Evolutionary conservation across 2,329 filamentous ascomycete species (phyloP).

Genomic region (Bipolaris zeicola): DNA sequence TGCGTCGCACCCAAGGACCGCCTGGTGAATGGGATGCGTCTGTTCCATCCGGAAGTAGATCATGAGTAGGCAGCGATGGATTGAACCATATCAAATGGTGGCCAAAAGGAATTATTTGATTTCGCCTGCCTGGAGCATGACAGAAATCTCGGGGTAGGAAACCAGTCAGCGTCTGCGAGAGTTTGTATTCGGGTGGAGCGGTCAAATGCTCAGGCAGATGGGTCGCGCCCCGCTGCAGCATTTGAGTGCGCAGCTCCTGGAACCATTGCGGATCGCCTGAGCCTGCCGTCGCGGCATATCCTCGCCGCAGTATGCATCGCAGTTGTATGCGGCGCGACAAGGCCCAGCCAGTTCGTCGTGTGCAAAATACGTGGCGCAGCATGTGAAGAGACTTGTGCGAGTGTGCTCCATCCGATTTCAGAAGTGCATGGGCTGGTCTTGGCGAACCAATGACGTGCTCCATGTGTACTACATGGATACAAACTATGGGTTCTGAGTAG

Average conservation of each 20-base stretch:
- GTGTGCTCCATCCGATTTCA: not conserved
- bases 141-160: slow-evolving; percentile 26
- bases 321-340: slow-evolving; percentile 20
- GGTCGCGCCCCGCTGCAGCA: slow-evolving; percentile 57
- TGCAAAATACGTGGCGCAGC: slow-evolving; percentile 24
- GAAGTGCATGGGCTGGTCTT: slow-evolving; percentile 8
- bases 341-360: slow-evolving; percentile 17
- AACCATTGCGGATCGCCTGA: slow-evolving; percentile 31
- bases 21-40: slow-evolving; percentile 80
- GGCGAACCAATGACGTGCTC: slow-evolving; percentile 9
- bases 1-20: slow-evolving; percentile 70
- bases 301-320: slow-evolving; percentile 19
- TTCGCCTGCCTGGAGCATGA: slow-evolving; percentile 3
- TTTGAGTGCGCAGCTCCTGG: slow-evolving; percentile 34
- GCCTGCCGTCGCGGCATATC: slow-evolving; percentile 17
- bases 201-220: slow-evolving; percentile 63
- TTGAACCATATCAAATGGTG: slow-evolving; percentile 92
- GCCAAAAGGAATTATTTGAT: slow-evolving; percentile 61
- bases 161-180: slow-evolving; percentile 55
- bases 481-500: not conserved
- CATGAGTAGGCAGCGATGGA: slow-evolving; percentile 64
- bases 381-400: slow-evolving; percentile 18
- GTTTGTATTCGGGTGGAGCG: slow-evolving; percentile 65
- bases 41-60: slow-evolving; percentile 80
- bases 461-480: not conserved